Evolutionary conservation across 306 rosid species (phyloP).

Genomic region (Gastrolobium bilobum): DNA sequence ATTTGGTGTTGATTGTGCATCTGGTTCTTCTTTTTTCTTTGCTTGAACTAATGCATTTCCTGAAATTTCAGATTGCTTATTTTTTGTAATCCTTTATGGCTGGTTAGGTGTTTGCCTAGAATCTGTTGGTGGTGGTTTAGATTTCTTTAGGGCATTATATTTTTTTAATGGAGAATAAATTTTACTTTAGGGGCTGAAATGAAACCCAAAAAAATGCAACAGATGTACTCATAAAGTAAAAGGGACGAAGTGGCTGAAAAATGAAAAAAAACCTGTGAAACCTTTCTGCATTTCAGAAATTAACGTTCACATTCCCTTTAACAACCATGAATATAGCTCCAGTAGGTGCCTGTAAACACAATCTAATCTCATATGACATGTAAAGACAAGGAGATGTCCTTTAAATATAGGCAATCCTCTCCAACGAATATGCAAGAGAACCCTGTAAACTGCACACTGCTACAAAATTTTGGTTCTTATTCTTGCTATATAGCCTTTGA

Average conservation of each 20-base stretch:
- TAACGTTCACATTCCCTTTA: background rate
- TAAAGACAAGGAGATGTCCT: background rate
- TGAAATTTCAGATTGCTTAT: slow-evolving; percentile 23
- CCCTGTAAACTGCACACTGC: background rate
- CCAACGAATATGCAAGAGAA: slow-evolving; percentile 21
- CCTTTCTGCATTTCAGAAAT: slow-evolving; percentile 11
- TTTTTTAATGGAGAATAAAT: slow-evolving; percentile 8
- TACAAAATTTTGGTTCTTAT: background rate
- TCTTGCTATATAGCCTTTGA: background rate
- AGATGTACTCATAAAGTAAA: background rate
- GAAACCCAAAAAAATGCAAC: background rate
- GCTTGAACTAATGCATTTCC: slow-evolving; percentile 28
- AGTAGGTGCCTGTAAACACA: slow-evolving; percentile 7
- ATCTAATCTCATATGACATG: background rate
- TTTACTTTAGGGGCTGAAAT: background rate
- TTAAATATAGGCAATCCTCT: slow-evolving; percentile 1
- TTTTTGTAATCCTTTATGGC: slow-evolving; percentile 13
- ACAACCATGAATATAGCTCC: slow-evolving; percentile 2
- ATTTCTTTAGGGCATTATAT: slow-evolving; percentile 13
- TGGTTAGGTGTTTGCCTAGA: slow-evolving; percentile 25
- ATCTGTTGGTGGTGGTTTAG: slow-evolving; percentile 32
- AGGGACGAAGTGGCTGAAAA: background rate
- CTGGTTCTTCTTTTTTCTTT: slow-evolving; percentile 70
- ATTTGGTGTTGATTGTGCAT: slow-evolving; percentile 98
- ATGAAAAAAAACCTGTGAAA: background rate